Base-by-base conservation (phyloP, 2,329 filamentous ascomycete genomes). In the Penicillium oxalicum region DNA sequence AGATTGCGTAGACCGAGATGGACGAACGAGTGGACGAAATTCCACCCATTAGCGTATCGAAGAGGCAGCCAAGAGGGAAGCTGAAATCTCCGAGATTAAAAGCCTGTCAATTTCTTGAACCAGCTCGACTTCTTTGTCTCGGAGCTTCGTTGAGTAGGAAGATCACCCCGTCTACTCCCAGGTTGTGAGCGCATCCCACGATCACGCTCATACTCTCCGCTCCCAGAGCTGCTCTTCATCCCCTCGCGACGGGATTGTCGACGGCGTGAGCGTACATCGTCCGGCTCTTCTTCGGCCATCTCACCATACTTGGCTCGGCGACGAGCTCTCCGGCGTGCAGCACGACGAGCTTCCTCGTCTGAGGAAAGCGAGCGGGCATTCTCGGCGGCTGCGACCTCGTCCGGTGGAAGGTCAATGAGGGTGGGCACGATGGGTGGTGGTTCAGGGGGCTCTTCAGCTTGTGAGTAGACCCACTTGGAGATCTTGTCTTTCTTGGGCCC, bases 391-490 rank as follows among this genome's bases (percentile, higher is more conserved):
- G 59, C 62, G 1, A 63, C 59, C 0, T 61, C 58, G 4, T 59
- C 63, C 2, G 66, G 68, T 2, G 63, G 64, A 41, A 68, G 51
- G 44, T 77, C 74, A 18, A 76, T 53, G 24, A 77, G 68, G 7
- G 74, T 76, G 3, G 66, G 67, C 8, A 73, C 67, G 12, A 76
- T 62, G 27, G 69, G 72, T 2, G 74, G 74, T 7, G 71, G 66
- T 45, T 75, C 74, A 0, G 74, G 73, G 12, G 74, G 74, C 18
- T 77, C 73, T 26, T 67, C 69, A 7, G 68, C 63, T 55, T 75
- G 73, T 2, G 71, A 74, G 50, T 76, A 65, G 6, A 77, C 67
- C 74, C 74, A 77, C 5, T 71, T 74, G 6, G 73, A 74, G 32
- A 72, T 77, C 58, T 77, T 76, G 45, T 76, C 71, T 55, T 70